Conservation (phyloP, 805 yeast species). For the Wickerhamomyces bisporus region DNA sequence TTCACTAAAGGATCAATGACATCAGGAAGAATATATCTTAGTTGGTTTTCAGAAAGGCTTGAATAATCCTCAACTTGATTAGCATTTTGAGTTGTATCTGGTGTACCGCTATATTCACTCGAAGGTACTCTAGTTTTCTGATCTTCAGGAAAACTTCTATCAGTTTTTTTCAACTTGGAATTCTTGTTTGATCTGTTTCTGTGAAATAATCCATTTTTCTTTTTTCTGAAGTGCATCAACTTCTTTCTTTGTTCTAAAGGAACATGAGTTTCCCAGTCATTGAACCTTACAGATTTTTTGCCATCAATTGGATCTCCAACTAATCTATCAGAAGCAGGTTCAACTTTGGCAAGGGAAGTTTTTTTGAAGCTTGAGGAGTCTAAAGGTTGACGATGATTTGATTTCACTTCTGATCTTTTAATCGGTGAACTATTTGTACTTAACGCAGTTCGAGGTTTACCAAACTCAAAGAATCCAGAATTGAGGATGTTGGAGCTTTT, state of each 20-base stretch:
- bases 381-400: neutral
- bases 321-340: no score
- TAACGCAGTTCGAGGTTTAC: neutral
- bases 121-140: conserved; percentile 11
- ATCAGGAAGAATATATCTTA: conserved; percentile 1
- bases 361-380: neutral
- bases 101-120: conserved; percentile 22
- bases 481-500: neutral
- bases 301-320: neutral
- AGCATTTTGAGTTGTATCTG: conserved; percentile 11
- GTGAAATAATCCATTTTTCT: neutral
- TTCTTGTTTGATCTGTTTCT: neutral
- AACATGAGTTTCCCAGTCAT: neutral
- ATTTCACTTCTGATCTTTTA: neutral
- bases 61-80: neutral
- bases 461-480: neutral
- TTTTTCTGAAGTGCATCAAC: neutral
- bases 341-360: neutral
- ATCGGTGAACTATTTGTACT: neutral
- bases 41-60: neutral
- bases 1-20: neutral
- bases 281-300: conserved; percentile 3
- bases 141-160: neutral
- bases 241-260: neutral
- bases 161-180: neutral